A percentile compares a stretch with the other conserved stretches of the same genome.
Evolutionary conservation across 116 monocot genomes (phyloP).

Genomic region (Papilionanthe hybrid): DNA sequence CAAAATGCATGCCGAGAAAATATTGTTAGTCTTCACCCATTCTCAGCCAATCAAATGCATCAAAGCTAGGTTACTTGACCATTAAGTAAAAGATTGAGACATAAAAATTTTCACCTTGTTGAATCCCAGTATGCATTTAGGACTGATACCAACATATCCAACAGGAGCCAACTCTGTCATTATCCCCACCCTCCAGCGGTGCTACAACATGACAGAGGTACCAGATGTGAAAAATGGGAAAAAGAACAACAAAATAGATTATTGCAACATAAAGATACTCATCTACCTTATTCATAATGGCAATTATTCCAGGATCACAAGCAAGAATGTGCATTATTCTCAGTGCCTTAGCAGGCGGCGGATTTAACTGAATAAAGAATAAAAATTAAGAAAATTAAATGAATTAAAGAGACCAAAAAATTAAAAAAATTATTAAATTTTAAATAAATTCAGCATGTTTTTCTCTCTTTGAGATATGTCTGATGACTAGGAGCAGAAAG

Average conservation of each 20-base stretch:
- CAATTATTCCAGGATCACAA: conserved; percentile 92
- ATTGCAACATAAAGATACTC: neutral
- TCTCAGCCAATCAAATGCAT: neutral
- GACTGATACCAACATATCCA: conserved; percentile 95
- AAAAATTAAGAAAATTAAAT: conserved; percentile 9
- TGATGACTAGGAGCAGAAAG: neutral
- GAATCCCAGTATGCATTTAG: conserved; percentile 80
- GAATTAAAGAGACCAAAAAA: neutral
- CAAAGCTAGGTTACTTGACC: neutral
- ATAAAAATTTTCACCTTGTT: conserved; percentile 69
- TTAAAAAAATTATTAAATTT: neutral
- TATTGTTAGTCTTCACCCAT: neutral
- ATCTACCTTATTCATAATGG: conserved; percentile 93
- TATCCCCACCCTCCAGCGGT: conserved; percentile 81
- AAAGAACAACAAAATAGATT: neutral
- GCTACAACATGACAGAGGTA: conserved; percentile 29
- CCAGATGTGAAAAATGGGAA: neutral
- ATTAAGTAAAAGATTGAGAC: neutral
- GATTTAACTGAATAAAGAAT: conserved; percentile 54
- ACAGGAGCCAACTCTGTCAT: conserved; percentile 97
- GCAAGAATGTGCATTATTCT: conserved; percentile 98
- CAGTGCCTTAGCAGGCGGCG: conserved; percentile 81
- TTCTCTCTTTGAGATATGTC: neutral
- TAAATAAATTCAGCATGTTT: neutral
- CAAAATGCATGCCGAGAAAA: neutral